These are phyloP conservation scores for Erodium trifolium DNA, from an alignment of 441 rosid genomes.

Conservation along the genomic window DNA sequence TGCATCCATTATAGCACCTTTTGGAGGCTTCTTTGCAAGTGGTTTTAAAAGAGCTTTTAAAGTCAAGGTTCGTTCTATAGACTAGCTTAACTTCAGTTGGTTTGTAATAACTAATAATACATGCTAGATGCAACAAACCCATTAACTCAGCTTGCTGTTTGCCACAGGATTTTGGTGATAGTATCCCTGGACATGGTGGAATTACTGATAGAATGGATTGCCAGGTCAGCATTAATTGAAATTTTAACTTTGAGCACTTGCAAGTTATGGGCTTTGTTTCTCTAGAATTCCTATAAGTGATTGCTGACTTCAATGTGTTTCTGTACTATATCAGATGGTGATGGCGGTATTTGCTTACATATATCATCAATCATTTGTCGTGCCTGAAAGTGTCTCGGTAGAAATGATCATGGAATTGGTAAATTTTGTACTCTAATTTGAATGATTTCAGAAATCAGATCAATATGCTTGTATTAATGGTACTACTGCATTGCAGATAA, in stretches of 20 bases:
- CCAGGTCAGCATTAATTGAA: conserved; percentile 43
- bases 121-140: neutral
- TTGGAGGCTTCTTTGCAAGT: conserved; percentile 94
- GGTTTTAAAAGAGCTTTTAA: conserved; percentile 92
- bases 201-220: conserved; percentile 96
- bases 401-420: conserved; percentile 77
- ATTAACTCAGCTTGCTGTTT: neutral
- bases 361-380: conserved; percentile 72
- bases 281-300: no score
- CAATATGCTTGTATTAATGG: neutral
- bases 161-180: conserved; percentile 84
- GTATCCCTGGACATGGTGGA: conserved; percentile 95
- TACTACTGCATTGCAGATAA: conserved; percentile 31
- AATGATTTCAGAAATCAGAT: neutral
- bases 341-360: conserved; percentile 93
- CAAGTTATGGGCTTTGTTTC: no score
- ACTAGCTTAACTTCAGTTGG: neutral
- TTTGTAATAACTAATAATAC: neutral
- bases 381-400: conserved; percentile 41
- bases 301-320: neutral
- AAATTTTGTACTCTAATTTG: neutral
- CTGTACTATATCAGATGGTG: conserved; percentile 55
- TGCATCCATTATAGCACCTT: conserved; percentile 93
- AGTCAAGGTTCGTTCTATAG: conserved; percentile 47
- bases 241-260: neutral